Percentiles rank a stretch among this genome's conserved stretches.
phyloP scores from a whole-genome alignment of 129 eudicot species.

The Tanacetum coccineum region DNA sequence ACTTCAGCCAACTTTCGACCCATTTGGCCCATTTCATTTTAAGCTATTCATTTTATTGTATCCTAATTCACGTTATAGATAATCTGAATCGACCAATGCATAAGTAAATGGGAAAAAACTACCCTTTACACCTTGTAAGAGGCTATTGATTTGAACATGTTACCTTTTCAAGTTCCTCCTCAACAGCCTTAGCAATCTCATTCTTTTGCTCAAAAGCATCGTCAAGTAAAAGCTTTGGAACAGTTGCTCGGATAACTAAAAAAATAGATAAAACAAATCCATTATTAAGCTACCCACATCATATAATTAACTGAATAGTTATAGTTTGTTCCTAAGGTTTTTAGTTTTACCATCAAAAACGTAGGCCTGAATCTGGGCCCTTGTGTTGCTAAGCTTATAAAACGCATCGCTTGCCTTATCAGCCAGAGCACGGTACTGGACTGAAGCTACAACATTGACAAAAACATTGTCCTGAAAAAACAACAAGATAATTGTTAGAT shows the following conservation, averaged over 20 bases:
- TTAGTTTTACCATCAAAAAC: constrained; percentile 72
- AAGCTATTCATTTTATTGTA: no score
- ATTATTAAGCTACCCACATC: background rate
- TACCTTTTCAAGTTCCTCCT: constrained; percentile 84
- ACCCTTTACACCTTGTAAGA: background rate
- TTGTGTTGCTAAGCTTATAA: constrained; percentile 75
- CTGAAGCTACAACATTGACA: constrained; percentile 10
- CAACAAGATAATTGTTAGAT: background rate
- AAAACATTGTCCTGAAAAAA: constrained; percentile 16
- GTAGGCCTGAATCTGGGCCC: constrained; percentile 82
- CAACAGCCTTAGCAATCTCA: constrained; percentile 91
- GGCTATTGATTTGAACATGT: background rate
- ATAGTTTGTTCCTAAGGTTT: background rate
- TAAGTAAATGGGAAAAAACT: background rate
- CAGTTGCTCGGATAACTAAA: constrained; percentile 78
- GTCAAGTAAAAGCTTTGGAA: constrained; percentile 78
- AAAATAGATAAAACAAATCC: constrained; percentile 8
- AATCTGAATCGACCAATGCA: background rate
- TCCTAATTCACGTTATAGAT: no score
- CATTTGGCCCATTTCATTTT: no score
- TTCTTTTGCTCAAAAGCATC: constrained; percentile 91
- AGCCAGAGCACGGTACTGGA: constrained; percentile 18
- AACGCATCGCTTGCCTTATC: constrained; percentile 63
- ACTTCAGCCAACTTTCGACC: no score
- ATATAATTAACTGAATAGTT: background rate